Evolutionary conservation across 257 asterid species (phyloP).

Genomic region (Vinca minor): DNA sequence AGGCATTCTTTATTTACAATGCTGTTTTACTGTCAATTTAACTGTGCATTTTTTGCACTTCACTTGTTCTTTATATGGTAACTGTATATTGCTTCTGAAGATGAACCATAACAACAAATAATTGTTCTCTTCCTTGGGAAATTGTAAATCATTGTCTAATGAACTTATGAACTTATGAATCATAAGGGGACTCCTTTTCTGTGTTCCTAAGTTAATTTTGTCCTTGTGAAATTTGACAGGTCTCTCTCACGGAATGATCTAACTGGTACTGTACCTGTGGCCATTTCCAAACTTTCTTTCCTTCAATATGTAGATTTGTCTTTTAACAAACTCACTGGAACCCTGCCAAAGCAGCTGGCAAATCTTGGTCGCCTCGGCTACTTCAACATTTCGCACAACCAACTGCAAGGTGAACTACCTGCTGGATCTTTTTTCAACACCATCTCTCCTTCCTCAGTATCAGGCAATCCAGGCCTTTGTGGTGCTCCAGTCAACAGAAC

Average conservation of each 20-base stretch:
- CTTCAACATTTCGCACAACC: slow-evolving; percentile 82
- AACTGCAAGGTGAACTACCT: slow-evolving; percentile 74
- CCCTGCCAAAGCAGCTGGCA: slow-evolving; percentile 60
- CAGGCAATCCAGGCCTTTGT: slow-evolving; percentile 67
- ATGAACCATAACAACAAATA: neutral
- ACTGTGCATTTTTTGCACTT: neutral
- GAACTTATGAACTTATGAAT: neutral
- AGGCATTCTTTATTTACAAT: neutral
- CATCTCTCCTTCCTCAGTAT: slow-evolving; percentile 57
- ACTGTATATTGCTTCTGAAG: neutral
- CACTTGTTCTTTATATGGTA: neutral
- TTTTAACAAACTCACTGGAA: slow-evolving; percentile 65
- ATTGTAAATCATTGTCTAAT: neutral
- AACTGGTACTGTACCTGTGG: slow-evolving; percentile 53
- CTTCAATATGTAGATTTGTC: slow-evolving; percentile 62
- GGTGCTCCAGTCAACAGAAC: slow-evolving; percentile 58
- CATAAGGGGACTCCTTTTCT: neutral
- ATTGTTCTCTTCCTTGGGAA: neutral
- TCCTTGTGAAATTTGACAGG: slow-evolving; percentile 36
- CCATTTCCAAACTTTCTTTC: slow-evolving; percentile 43
- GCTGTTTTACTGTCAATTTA: neutral
- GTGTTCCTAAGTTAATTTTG: neutral
- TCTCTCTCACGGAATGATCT: slow-evolving; percentile 52
- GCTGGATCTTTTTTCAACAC: slow-evolving; percentile 70
- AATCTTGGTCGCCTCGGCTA: slow-evolving; percentile 55